Evolutionary conservation across 805 yeast genomes (phyloP).

Genomic region (Cyberlindnera lachancei): DNA sequence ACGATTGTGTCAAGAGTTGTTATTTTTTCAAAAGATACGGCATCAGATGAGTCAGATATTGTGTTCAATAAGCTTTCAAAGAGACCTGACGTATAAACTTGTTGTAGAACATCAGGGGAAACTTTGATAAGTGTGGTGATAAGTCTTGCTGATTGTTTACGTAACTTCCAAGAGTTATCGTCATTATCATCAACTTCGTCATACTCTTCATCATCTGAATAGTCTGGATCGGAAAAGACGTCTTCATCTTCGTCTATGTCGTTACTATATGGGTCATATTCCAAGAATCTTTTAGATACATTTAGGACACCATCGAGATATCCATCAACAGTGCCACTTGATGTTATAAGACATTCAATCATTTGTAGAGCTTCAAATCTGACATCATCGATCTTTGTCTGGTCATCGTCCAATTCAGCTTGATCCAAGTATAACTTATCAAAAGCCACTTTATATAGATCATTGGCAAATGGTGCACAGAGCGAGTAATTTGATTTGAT

Average conservation of each 20-base stretch:
- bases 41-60: constrained; percentile 36
- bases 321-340: constrained; percentile 27
- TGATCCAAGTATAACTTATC: constrained; percentile 22
- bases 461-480: constrained; percentile 15
- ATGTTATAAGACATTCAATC: constrained; percentile 32
- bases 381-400: constrained; percentile 35
- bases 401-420: constrained; percentile 31
- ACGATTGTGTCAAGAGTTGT: constrained; percentile 37
- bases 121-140: constrained; percentile 30
- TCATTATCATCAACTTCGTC: constrained; percentile 33
- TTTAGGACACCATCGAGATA: constrained; percentile 24
- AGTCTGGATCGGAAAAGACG: constrained; percentile 39
- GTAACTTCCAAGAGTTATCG: constrained; percentile 55
- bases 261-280: constrained; percentile 40
- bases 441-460: constrained; percentile 18
- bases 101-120: constrained; percentile 30
- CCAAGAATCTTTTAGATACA: constrained; percentile 25
- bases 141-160: constrained; percentile 43
- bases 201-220: constrained; percentile 32
- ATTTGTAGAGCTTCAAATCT: constrained; percentile 43
- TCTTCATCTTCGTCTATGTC: constrained; percentile 28
- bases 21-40: constrained; percentile 45
- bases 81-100: constrained; percentile 25
- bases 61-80: constrained; percentile 28
- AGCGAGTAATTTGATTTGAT: constrained; percentile 23